Evolutionary conservation across 306 rosid genomes (phyloP).

Genomic region (Vigna hirtella): DNA sequence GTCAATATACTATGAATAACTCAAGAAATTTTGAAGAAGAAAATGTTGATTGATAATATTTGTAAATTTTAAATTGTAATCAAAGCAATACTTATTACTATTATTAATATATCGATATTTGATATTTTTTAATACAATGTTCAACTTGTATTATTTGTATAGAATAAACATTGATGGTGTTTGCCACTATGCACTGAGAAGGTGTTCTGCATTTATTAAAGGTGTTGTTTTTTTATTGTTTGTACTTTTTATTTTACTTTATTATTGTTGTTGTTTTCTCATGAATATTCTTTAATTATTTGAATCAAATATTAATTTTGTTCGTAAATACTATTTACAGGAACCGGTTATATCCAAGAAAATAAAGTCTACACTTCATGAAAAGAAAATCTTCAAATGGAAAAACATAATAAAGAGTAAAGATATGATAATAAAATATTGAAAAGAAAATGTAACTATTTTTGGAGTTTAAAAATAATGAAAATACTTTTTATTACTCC

Average conservation of each 20-base stretch:
- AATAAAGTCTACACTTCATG: no score
- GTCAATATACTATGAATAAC: slow-evolving; percentile 1
- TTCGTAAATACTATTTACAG: no score
- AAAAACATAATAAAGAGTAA: no score
- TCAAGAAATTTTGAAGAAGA: slow-evolving; percentile 15
- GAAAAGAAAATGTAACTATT: no score
- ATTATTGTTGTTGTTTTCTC: no score
- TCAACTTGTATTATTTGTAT: neutral
- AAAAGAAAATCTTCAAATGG: no score
- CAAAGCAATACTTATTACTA: neutral
- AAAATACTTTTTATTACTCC: no score
- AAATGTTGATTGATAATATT: neutral
- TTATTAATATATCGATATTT: neutral
- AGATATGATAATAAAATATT: no score
- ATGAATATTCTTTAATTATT: no score
- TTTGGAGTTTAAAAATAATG: no score
- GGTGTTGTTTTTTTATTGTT: neutral
- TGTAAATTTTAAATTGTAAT: slow-evolving; percentile 28
- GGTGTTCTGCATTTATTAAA: neutral
- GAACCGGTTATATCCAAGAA: no score
- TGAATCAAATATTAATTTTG: neutral
- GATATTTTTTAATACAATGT: neutral
- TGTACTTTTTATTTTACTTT: neutral
- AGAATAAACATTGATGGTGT: neutral
- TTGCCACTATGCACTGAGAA: neutral